phyloP scores from a whole-genome alignment of 1,139 yeast species.

The Taphrina confusa region DNA sequence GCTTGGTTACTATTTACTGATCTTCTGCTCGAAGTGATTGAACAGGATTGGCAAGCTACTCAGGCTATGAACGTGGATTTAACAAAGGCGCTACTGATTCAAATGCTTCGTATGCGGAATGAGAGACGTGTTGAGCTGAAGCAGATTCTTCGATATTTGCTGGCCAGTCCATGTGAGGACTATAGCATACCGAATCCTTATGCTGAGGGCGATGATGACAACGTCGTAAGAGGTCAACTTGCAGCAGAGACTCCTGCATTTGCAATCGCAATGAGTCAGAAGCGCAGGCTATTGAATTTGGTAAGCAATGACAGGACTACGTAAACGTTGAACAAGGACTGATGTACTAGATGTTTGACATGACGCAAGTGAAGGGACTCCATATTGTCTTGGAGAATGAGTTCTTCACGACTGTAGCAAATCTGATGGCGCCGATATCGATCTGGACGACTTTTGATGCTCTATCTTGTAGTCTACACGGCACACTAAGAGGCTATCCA shows the following conservation, averaged over 20 bases:
- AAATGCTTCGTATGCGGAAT: background rate
- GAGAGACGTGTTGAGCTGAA: conserved; percentile 11
- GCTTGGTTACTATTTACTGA: conserved; percentile 1
- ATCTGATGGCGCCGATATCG: background rate
- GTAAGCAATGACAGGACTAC: background rate
- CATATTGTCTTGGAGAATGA: background rate
- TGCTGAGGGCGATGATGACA: no score
- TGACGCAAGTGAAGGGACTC: conserved; percentile 1
- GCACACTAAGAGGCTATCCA: background rate
- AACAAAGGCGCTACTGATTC: conserved; percentile 3
- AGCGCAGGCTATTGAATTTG: background rate
- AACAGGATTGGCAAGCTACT: conserved; percentile 3
- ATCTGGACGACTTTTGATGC: background rate
- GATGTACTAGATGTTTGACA: background rate
- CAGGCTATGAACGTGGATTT: background rate
- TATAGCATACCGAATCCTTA: background rate
- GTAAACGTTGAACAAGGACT: background rate
- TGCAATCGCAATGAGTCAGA: background rate
- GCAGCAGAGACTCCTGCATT: background rate
- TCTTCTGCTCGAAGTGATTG: background rate
- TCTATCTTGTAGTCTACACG: background rate
- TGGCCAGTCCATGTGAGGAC: conserved; percentile 1
- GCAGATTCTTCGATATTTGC: background rate
- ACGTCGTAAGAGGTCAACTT: no score
- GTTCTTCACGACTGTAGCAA: background rate